These are phyloP conservation scores for Colletotrichum tropicale DNA, from an alignment of 2,329 filamentous ascomycete species.

Conservation along the genomic window DNA sequence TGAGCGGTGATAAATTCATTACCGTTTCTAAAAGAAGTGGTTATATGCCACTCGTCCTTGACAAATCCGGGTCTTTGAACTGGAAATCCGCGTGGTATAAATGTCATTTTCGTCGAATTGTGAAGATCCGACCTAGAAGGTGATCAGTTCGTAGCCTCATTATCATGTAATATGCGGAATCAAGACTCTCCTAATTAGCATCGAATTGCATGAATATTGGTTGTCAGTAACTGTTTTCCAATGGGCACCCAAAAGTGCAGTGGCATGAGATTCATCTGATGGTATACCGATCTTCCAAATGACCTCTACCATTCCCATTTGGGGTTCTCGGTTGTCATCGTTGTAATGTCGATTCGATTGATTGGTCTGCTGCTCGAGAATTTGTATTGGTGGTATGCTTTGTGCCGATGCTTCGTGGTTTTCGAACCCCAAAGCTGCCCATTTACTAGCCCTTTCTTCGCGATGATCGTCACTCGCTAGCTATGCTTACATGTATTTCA, in stretches of 20 bases:
- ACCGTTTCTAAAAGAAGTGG: neutral
- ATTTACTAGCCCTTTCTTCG: neutral
- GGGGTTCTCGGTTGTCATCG: neutral
- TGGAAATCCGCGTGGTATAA: accelerated
- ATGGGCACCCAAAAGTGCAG: neutral
- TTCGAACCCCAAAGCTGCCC: neutral
- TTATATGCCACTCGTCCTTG: neutral
- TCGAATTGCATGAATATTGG: neutral
- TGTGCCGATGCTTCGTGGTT: neutral
- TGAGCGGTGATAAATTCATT: neutral
- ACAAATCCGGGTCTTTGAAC: accelerated
- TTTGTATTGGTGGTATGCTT: accelerated
- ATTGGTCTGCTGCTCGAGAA: neutral
- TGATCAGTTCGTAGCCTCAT: neutral
- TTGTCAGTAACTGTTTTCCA: neutral
- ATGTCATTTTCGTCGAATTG: neutral
- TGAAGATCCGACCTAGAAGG: neutral
- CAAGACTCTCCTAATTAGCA: neutral
- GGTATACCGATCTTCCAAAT: neutral
- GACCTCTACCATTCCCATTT: neutral
- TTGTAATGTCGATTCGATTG: neutral
- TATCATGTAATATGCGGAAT: accelerated
- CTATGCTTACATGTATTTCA: neutral
- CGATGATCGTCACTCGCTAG: too few species aligned
- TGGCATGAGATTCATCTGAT: neutral